A percentile compares a stretch with the other conserved stretches of the same genome.
Conservation (phyloP, 768 basidiomycete genomes). For the Podaxis sp. region DNA sequence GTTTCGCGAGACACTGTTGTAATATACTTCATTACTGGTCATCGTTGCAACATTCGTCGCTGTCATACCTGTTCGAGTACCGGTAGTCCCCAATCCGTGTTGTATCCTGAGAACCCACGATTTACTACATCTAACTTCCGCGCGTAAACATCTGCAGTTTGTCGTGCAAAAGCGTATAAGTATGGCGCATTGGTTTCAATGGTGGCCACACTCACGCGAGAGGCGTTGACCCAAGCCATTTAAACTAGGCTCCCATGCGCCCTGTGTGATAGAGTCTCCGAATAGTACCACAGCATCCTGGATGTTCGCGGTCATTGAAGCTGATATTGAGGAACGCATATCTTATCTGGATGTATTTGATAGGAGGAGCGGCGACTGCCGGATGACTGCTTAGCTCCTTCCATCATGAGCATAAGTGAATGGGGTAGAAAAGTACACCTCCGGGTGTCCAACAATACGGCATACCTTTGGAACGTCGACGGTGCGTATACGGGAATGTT, state of each 20-base stretch:
- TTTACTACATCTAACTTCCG: constrained; percentile 85
- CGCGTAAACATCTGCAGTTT: constrained; percentile 59
- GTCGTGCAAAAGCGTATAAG: neutral
- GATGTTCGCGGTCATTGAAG: constrained; percentile 48
- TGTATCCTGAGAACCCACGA: constrained; percentile 82
- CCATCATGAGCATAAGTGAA: constrained; percentile 17
- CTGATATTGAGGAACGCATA: neutral
- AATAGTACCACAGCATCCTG: constrained; percentile 72
- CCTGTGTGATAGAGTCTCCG: constrained; percentile 81
- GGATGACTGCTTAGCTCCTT: constrained; percentile 6
- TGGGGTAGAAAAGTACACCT: constrained; percentile 44
- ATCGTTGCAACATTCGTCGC: neutral
- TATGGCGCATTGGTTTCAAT: neutral
- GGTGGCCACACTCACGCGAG: constrained; percentile 41
- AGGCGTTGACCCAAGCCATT: constrained; percentile 68
- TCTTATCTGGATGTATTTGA: neutral
- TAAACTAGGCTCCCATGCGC: constrained; percentile 45
- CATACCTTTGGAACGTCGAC: constrained; percentile 87
- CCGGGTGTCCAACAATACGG: constrained; percentile 72
- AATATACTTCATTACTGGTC: neutral
- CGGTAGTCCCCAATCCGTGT: constrained; percentile 80
- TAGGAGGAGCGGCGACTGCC: constrained; percentile 4
- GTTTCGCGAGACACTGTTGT: constrained; percentile 54
- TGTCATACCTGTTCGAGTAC: constrained; percentile 67
- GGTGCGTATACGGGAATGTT: constrained; percentile 35